phyloP scores from a whole-genome alignment of 192 early-diverging fungal genomes.

The Entomortierella lignicola region DNA sequence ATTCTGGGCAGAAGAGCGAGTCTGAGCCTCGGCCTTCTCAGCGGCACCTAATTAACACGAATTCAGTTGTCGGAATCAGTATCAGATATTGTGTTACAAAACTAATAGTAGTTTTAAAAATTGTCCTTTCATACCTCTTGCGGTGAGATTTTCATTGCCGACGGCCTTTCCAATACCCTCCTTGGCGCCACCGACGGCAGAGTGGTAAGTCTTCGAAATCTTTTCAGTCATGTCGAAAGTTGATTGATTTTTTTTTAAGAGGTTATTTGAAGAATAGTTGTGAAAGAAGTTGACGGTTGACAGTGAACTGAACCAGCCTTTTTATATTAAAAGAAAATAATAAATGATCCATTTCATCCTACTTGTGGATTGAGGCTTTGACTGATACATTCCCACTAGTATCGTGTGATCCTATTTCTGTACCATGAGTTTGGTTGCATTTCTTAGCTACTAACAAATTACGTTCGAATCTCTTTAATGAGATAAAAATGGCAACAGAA shows the following conservation, averaged over 20 bases:
- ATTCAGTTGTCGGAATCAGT: too few relatives aligned
- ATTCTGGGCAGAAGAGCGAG: background rate
- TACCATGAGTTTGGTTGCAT: too few relatives aligned
- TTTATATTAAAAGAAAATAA: background rate
- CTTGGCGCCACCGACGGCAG: conserved; percentile 25
- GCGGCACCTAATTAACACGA: conserved; percentile 34
- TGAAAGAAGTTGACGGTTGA: background rate
- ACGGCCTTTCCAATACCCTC: conserved; percentile 24
- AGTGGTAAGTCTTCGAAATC: conserved; percentile 22
- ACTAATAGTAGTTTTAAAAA: too few relatives aligned
- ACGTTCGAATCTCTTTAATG: too few relatives aligned
- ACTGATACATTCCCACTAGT: background rate
- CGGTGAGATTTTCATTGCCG: conserved; percentile 27
- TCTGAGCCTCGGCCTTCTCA: conserved; percentile 28
- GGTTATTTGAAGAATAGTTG: background rate
- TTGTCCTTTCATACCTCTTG: conserved; percentile 17
- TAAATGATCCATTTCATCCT: background rate
- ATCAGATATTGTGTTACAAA: too few relatives aligned
- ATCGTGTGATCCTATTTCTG: too few relatives aligned
- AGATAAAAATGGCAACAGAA: too few relatives aligned
- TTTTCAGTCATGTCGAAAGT: conserved; percentile 29
- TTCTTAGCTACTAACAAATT: too few relatives aligned
- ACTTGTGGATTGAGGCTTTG: background rate
- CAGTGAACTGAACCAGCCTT: background rate
- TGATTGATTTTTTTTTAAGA: background rate